Percentiles rank a stretch among this genome's conserved stretches.
Conservation (phyloP, 106 monocot genomes). For the Vanilla planifolia region DNA sequence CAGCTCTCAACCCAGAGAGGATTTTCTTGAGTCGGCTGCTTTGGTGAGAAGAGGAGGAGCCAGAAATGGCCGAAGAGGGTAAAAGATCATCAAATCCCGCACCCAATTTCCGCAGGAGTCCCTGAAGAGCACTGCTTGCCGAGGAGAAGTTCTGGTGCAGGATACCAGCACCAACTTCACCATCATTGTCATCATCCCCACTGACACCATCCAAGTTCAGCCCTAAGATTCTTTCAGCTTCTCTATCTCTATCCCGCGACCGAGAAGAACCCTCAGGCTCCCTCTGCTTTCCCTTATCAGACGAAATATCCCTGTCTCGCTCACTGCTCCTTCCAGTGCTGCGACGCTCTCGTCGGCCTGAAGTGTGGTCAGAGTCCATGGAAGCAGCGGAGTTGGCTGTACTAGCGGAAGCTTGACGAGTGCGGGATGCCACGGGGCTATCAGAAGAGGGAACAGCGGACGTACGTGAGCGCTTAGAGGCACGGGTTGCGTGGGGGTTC, state of each 20-base stretch:
- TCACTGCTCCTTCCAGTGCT: conserved; percentile 18
- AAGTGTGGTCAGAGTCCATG: conserved; percentile 19
- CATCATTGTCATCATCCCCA: conserved; percentile 43
- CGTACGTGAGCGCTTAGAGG: conserved; percentile 58
- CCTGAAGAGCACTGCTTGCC: conserved; percentile 86
- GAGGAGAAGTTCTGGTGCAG: conserved; percentile 74
- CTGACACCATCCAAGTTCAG: conserved; percentile 45
- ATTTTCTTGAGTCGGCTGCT: conserved; percentile 83
- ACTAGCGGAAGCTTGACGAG: conserved; percentile 1
- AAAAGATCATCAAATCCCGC: conserved; percentile 91
- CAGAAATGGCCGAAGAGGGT: conserved; percentile 52
- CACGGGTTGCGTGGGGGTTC: conserved; percentile 33
- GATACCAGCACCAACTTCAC: conserved; percentile 35
- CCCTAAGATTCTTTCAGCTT: conserved; percentile 49
- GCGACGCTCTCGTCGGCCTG: conserved; percentile 23
- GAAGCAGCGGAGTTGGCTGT: conserved; percentile 5
- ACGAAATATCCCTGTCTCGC: conserved; percentile 12
- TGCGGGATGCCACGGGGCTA: conserved; percentile 13
- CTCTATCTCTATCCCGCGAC: conserved; percentile 35
- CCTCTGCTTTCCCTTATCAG: conserved; percentile 81
- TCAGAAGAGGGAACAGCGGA: conserved; percentile 13
- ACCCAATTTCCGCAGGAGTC: conserved; percentile 83
- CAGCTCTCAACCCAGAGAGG: conserved; percentile 62
- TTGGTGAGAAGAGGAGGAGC: conserved; percentile 42
- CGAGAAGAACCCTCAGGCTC: conserved; percentile 38